phyloP scores from a whole-genome alignment of 805 yeast genomes.

The Suhomyces sp. region DNA sequence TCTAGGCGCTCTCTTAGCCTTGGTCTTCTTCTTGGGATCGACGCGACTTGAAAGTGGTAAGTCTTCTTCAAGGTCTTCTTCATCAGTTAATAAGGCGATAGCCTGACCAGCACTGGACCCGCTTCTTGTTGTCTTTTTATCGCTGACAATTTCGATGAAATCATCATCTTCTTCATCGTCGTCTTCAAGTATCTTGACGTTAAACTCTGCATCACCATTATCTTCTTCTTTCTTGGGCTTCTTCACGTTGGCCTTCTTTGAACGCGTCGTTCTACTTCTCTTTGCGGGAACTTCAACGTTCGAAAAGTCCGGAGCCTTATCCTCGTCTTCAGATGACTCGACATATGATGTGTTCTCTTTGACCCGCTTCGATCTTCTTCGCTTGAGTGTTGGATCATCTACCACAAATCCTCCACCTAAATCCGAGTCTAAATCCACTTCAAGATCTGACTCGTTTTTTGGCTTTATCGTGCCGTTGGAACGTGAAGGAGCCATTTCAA shows the following conservation, averaged over 20 bases:
- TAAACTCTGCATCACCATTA: slow-evolving; percentile 17
- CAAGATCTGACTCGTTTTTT: slow-evolving; percentile 1
- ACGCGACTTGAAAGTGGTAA: slow-evolving; percentile 13
- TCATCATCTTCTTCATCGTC: slow-evolving; percentile 20
- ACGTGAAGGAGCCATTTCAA: slow-evolving; percentile 8
- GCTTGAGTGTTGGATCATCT: slow-evolving; percentile 33
- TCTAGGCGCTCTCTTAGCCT: slow-evolving; percentile 21
- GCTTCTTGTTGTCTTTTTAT: slow-evolving; percentile 13
- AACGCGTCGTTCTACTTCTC: slow-evolving; percentile 13
- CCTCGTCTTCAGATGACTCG: slow-evolving; percentile 25
- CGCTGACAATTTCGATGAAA: slow-evolving; percentile 23
- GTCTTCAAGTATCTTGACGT: slow-evolving; percentile 5
- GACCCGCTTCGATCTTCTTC: slow-evolving; percentile 14
- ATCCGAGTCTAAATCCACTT: too few species aligned
- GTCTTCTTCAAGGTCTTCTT: slow-evolving; percentile 20
- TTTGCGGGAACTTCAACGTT: slow-evolving; percentile 9
- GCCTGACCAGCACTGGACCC: slow-evolving; percentile 26
- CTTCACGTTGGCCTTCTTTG: slow-evolving; percentile 7
- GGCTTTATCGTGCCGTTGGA: slow-evolving; percentile 1
- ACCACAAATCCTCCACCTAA: slow-evolving; percentile 44
- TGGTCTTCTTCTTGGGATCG: slow-evolving; percentile 19
- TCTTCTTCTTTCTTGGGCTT: slow-evolving; percentile 9
- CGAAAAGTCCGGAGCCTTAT: slow-evolving; percentile 10
- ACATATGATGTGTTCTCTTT: slow-evolving; percentile 19
- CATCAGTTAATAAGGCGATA: slow-evolving; percentile 28